Evolutionary conservation across 75 land plant species (phyloP), one percentile per base, ranked within the genome.

Genomic region (Cryptomeria japonica): DNA sequence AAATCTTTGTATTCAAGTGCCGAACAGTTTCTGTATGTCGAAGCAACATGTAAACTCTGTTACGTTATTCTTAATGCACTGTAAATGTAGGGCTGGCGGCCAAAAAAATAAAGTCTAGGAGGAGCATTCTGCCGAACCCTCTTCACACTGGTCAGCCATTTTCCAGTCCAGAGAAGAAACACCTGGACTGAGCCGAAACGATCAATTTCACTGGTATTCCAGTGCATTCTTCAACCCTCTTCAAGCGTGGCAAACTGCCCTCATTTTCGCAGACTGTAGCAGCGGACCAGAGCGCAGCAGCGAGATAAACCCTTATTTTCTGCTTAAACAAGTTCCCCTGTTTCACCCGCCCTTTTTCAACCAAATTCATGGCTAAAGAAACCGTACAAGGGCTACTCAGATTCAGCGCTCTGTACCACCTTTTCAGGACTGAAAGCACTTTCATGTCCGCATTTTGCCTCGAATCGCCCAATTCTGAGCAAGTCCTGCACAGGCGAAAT

Each of bases 201-300:
- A 93, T 89, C 15, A 93, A 22, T 87, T 83, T 89, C 39, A 88
- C 87, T 37, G 94, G 91, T 79, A 93, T 90, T 18, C 94, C 90
- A 0, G 90, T 79, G 3, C 86, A 51, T 28, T 84, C 84, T 87
- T 88, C 90, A 28, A 93, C 75, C 36, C 64, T 49, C 86, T 37
- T 88, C 84, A 93, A 53, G 22, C 64, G 41, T 73, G 64, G 22
- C 49, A 84, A 44, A 51, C 49, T 42, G 15, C 31, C 32, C 13
- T 77, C 19, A 18, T 84, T 75, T 11, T 46, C 82, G 80, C 47
- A 41, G 1, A 87, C 16, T 42, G 88, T 86, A 83, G 86, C 18
- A 14, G 84, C 91, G 31, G 72, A 73, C 94, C 91, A 93, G 41
- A 93, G 83, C 64, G 92, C 85, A 39, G 87, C 89, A 44, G 87